A percentile compares a stretch with the other conserved stretches of the same genome.
Conservation (phyloP, 2,329 filamentous ascomycete genomes). For the Pyrenophora seminiperda region DNA sequence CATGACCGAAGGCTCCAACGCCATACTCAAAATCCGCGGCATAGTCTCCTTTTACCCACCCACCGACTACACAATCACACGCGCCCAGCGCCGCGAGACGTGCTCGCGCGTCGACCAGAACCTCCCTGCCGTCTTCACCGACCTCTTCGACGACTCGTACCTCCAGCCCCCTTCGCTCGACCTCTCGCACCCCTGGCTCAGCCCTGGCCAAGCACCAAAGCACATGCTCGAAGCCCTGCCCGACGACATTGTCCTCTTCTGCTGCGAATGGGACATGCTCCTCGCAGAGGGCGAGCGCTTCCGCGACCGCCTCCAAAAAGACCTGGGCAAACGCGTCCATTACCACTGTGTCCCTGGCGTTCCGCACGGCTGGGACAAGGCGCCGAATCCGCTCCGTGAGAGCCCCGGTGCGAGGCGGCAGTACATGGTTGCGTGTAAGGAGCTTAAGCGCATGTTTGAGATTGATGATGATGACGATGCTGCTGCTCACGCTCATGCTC, state of each 20-base stretch:
- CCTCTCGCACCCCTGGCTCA: constrained; percentile 63
- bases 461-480: constrained; percentile 40
- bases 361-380: constrained; percentile 70
- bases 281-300: constrained; percentile 67
- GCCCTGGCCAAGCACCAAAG: constrained; percentile 61
- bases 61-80: constrained; percentile 65
- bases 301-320: constrained; percentile 59
- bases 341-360: constrained; percentile 65
- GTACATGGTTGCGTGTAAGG: constrained; percentile 60
- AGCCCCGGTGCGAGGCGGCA: constrained; percentile 58
- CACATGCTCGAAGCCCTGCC: constrained; percentile 61
- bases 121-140: constrained; percentile 57
- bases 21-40: constrained; percentile 57
- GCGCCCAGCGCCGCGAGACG: constrained; percentile 62
- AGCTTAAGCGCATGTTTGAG: constrained; percentile 54
- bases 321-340: constrained; percentile 61
- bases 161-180: constrained; percentile 55
- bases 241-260: constrained; percentile 65
- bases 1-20: constrained; percentile 41
- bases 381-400: constrained; percentile 63
- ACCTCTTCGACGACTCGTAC: constrained; percentile 59
- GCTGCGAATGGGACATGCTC: constrained; percentile 71
- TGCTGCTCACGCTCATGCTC: not conserved
- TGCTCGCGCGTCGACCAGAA: constrained; percentile 60
- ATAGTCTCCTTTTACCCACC: constrained; percentile 67